Percentiles rank a stretch among this genome's conserved stretches.
These are phyloP conservation scores for Camillea tinctor DNA, from an alignment of 2,329 filamentous ascomycete genomes.

Conservation along the genomic window DNA sequence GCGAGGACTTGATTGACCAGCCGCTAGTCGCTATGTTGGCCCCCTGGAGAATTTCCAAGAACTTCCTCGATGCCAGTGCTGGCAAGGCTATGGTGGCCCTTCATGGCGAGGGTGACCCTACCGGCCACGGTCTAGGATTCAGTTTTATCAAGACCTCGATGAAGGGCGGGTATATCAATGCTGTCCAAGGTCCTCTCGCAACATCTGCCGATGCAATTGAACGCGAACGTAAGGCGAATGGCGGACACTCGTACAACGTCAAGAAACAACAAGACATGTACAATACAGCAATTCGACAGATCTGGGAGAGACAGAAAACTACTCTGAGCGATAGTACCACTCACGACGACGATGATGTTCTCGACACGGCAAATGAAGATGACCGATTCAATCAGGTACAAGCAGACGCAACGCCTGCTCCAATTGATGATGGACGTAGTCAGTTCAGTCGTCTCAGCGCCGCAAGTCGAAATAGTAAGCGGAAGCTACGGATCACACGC, in stretches of 20 bases:
- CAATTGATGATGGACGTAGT: conserved; percentile 74
- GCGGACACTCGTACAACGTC: conserved; percentile 96
- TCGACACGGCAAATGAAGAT: conserved; percentile 59
- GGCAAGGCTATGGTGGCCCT: conserved; percentile 96
- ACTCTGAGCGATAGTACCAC: conserved; percentile 73
- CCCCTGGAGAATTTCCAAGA: conserved; percentile 95
- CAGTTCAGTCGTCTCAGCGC: conserved; percentile 73
- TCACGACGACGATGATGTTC: conserved; percentile 61
- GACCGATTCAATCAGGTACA: conserved; percentile 73
- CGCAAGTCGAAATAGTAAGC: conserved; percentile 65
- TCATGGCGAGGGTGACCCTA: conserved; percentile 92
- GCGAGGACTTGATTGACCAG: conserved; percentile 64
- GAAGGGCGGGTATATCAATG: conserved; percentile 93
- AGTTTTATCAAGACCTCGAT: conserved; percentile 98
- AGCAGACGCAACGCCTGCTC: conserved; percentile 63
- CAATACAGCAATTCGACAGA: conserved; percentile 83
- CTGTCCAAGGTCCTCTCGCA: conserved; percentile 65
- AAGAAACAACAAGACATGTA: conserved; percentile 91
- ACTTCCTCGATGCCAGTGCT: conserved; percentile 89
- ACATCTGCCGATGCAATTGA: conserved; percentile 81
- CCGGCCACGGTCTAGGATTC: conserved; percentile 88
- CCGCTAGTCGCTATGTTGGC: conserved; percentile 85
- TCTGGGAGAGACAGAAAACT: conserved; percentile 85
- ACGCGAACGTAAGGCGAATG: conserved; percentile 82
- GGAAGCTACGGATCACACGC: conserved; percentile 71